Conservation (phyloP, 441 rosid species). For the Eutrema salsugineum region DNA sequence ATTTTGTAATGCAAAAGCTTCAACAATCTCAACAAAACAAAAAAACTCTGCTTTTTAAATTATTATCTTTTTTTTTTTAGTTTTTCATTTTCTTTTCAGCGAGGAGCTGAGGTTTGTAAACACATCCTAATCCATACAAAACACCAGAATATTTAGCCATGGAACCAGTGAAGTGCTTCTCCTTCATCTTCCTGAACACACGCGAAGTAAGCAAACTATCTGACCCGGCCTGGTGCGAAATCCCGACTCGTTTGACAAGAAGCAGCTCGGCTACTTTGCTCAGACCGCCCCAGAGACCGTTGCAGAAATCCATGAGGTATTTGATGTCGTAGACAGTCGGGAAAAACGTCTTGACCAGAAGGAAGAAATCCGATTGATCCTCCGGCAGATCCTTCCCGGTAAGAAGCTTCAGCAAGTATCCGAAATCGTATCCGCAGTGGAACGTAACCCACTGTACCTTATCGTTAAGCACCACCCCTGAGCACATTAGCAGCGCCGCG, state of each 20-base stretch:
- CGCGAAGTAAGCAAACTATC: conserved; percentile 73
- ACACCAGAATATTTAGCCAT: conserved; percentile 55
- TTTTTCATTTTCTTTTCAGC: conserved; percentile 7
- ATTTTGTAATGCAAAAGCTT: too few relatives aligned
- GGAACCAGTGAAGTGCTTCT: conserved; percentile 47
- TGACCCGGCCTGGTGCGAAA: conserved; percentile 77
- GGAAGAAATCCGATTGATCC: conserved; percentile 45
- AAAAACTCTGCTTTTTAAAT: too few relatives aligned
- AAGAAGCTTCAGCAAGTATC: conserved; percentile 55
- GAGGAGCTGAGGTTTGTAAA: conserved; percentile 19
- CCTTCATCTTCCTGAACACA: conserved; percentile 62
- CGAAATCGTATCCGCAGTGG: conserved; percentile 75
- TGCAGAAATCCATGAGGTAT: conserved; percentile 63
- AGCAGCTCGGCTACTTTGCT: conserved; percentile 52
- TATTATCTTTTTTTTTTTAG: conserved; percentile 1
- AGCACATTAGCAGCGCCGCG: conserved; percentile 58
- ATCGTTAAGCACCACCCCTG: conserved; percentile 61
- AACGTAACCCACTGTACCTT: conserved; percentile 70
- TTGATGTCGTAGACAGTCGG: conserved; percentile 66
- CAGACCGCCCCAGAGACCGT: conserved; percentile 63
- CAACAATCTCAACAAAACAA: too few relatives aligned
- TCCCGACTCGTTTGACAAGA: conserved; percentile 57
- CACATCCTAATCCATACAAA: conserved; percentile 54
- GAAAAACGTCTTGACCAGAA: conserved; percentile 44
- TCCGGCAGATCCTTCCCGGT: conserved; percentile 54